phyloP scores from a whole-genome alignment of 2,329 filamentous ascomycete species.

The Colletotrichum eremochloae region DNA sequence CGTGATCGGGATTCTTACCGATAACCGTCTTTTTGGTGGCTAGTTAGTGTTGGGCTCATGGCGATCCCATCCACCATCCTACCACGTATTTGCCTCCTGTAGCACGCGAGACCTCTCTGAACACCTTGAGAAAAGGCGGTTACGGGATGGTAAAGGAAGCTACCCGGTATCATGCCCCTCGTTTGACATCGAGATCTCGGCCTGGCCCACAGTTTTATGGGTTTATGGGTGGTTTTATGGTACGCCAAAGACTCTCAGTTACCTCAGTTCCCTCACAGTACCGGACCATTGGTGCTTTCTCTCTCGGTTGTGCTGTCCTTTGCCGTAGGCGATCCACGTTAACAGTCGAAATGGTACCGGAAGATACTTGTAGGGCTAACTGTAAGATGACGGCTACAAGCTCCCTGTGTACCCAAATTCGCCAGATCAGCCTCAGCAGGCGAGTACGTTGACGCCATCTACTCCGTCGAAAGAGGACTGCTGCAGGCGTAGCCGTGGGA shows the following conservation, averaged over 20 bases:
- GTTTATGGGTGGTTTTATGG: background rate
- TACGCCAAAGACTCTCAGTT: background rate
- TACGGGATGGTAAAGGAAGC: background rate
- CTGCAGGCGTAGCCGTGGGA: background rate
- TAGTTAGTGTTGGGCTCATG: background rate
- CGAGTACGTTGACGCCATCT: background rate
- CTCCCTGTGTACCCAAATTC: background rate
- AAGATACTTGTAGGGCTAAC: background rate
- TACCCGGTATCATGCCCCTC: background rate
- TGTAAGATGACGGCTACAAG: background rate
- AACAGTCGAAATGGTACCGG: background rate
- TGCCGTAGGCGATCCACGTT: background rate
- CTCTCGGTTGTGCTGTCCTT: background rate
- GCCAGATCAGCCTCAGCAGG: background rate
- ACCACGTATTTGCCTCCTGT: background rate
- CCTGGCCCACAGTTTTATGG: background rate
- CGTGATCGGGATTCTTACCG: conserved; percentile 4
- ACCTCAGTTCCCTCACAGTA: background rate
- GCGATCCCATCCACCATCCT: conserved; percentile 31
- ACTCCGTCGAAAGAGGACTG: background rate
- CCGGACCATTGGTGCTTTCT: background rate
- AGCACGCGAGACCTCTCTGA: background rate
- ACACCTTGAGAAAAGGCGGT: background rate
- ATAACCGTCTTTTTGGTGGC: conserved; percentile 9
- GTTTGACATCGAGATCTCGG: conserved; percentile 5